phyloP scores from a whole-genome alignment of 371 early-diverging fungal species.

The Mortierella sp. region DNA sequence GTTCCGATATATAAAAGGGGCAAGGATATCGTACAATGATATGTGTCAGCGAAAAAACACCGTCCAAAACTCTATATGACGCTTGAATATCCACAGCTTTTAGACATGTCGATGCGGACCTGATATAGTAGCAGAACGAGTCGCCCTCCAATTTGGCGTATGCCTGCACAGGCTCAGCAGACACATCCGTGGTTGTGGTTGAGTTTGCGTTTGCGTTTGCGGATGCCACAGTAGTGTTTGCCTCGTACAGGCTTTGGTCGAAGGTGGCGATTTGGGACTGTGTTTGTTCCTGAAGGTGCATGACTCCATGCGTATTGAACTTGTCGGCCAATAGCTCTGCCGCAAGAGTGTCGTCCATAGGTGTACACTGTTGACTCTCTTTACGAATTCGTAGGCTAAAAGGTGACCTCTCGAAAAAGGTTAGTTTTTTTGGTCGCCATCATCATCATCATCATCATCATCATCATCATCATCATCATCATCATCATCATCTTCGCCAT shows the following conservation, averaged over 20 bases:
- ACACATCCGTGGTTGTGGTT: constrained; percentile 11
- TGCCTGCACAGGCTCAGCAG: constrained; percentile 77
- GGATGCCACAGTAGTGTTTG: constrained; percentile 11
- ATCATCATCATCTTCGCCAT: too few relatives aligned
- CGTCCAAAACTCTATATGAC: background rate
- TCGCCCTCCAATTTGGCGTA: constrained; percentile 92
- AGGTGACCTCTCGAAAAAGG: background rate
- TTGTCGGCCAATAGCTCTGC: constrained; percentile 49
- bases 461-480: too few relatives aligned
- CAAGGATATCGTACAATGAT: background rate
- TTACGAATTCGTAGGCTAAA: background rate
- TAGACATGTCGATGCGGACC: constrained; percentile 29
- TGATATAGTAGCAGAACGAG: constrained; percentile 84
- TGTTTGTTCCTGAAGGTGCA: constrained; percentile 27
- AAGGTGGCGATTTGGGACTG: constrained; percentile 19
- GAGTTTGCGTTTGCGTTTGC: background rate
- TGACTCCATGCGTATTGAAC: constrained; percentile 34
- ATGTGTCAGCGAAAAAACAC: background rate
- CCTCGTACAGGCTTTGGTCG: too few relatives aligned
- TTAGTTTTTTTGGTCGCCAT: too few relatives aligned
- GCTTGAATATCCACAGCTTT: too few relatives aligned
- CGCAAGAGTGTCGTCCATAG: constrained; percentile 34
- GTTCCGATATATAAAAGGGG: too few relatives aligned
- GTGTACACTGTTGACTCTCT: background rate
- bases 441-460: too few relatives aligned